A percentile compares a stretch with the other conserved stretches of the same genome.
These are phyloP conservation scores for Metschnikowia vanudenii DNA, from an alignment of 805 yeast genomes.

Conservation along the genomic window DNA sequence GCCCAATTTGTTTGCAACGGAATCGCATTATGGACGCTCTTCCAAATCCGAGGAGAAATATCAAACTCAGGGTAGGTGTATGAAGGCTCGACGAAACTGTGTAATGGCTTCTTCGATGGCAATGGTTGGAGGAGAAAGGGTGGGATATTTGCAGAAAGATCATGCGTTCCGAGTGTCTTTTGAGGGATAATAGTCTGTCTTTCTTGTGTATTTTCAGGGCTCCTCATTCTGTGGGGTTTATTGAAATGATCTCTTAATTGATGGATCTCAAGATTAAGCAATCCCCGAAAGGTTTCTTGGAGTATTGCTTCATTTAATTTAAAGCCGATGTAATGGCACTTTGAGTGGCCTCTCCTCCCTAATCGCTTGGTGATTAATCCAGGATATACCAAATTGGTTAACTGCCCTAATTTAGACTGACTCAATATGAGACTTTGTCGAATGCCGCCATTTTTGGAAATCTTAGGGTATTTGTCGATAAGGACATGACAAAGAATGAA, in stretches of 20 bases:
- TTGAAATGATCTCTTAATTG: constrained; percentile 30
- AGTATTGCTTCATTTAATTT: constrained; percentile 39
- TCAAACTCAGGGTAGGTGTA: no score
- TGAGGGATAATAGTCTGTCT: no score
- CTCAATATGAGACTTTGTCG: constrained; percentile 36
- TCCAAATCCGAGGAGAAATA: no score
- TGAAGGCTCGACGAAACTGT: no score
- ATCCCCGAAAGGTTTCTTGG: constrained; percentile 22
- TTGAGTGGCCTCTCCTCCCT: constrained; percentile 45
- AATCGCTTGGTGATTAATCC: constrained; percentile 36
- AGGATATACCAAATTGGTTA: constrained; percentile 41
- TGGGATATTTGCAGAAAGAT: no score
- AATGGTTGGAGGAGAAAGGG: no score
- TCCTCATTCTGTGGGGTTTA: no score
- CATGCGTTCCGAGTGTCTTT: no score
- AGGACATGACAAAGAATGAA: constrained; percentile 41
- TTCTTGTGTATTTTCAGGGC: no score
- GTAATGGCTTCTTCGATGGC: no score
- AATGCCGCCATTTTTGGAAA: constrained; percentile 31
- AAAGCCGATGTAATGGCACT: constrained; percentile 42
- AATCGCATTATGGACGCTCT: no score
- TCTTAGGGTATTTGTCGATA: constrained; percentile 35
- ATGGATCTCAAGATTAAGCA: constrained; percentile 34
- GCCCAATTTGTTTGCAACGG: no score
- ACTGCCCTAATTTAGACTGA: constrained; percentile 41